Evolutionary conservation across 352 stramenopile species (phyloP), one percentile per base, ranked within the genome.

Genomic region (Globisporangium rhizosaccharum): DNA sequence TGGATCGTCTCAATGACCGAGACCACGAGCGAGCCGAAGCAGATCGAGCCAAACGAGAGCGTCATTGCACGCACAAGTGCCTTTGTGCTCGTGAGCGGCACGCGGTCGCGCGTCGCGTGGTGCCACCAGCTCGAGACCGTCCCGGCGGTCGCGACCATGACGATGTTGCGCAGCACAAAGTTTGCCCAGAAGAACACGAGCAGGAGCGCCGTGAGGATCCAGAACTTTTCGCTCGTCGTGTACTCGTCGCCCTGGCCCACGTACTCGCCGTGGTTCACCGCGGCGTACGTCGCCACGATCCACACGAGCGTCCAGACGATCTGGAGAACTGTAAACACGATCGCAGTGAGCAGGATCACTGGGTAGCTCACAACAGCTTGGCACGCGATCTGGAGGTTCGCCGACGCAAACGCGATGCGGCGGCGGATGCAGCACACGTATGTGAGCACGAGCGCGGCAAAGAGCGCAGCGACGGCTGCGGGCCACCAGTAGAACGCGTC

Each of bases 41-140:
- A 96, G 55, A 97, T 96, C 37, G 75, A 90, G 50, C 88, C 90
- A 47, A 96, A 90, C 42, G 85, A 86, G n/a, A 82, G 76, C 36
- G 88, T 97, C 12, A 82, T 72, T 20, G 82, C 75, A 33, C 87
- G 77, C 20, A 53, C 51, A 2, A 75, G 67, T 7, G 94, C 76
- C 8, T 74, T 65, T 11, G 66, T 63, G 10, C 70, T 81, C 39
- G 69, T 79, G 30, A 75, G 55, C 30, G 68, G 56, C 39, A 68
- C 67, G 41, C 70, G 68, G 17, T 83, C 72, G 14, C 65, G 68
- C 7, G 74, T 69, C 33, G 85, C 75, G 50, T 94, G 68, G 58
- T 87, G 65, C 76, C 81, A 77, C 92, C 92, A 98, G 52, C 76
- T 92, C 23, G 75, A 87, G 18, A 97, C 83, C 6, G 79, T 89